Evolutionary conservation across 768 basidiomycete species (phyloP).

Genomic region (Pisolithus sp.): DNA sequence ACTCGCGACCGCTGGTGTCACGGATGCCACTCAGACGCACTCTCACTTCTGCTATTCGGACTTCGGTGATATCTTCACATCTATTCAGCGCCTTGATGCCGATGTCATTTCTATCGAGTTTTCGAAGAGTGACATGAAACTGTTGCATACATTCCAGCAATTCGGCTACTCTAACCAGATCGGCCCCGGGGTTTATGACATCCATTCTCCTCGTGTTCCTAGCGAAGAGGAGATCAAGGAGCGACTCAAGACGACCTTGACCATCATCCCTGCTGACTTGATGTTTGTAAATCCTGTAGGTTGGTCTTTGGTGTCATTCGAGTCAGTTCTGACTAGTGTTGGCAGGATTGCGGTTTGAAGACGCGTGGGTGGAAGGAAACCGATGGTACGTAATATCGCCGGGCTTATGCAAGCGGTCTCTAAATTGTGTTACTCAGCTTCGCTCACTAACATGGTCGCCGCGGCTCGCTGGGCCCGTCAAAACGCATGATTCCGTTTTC

Average conservation of each 20-base stretch:
- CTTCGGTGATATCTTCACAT: constrained; percentile 98
- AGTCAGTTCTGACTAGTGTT: constrained; percentile 2
- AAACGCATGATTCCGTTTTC: constrained; percentile 52
- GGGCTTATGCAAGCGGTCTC: constrained; percentile 3
- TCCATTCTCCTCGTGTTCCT: constrained; percentile 99
- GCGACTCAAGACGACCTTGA: constrained; percentile 79
- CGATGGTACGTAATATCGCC: constrained; percentile 44
- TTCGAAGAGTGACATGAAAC: constrained; percentile 98
- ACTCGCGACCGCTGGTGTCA: constrained; percentile 92
- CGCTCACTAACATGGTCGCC: constrained; percentile 78
- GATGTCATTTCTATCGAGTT: constrained; percentile 99
- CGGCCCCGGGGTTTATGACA: constrained; percentile 97
- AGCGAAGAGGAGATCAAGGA: constrained; percentile 90
- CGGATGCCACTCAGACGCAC: constrained; percentile 91
- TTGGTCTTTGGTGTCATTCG: constrained; percentile 2
- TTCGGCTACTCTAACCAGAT: constrained; percentile 97
- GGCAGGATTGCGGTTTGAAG: constrained; percentile 91
- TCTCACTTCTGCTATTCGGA: constrained; percentile 99
- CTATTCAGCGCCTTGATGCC: constrained; percentile 92
- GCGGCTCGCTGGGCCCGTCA: constrained; percentile 92
- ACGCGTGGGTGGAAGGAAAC: constrained; percentile 99
- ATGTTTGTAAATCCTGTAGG: constrained; percentile 86
- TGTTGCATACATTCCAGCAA: constrained; percentile 89
- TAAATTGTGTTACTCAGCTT: constrained; percentile 35
- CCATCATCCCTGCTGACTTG: constrained; percentile 71